Percentiles rank a stretch among this genome's conserved stretches.
phyloP scores from a whole-genome alignment of 1,139 yeast species.

The Suhomyces maxii region DNA sequence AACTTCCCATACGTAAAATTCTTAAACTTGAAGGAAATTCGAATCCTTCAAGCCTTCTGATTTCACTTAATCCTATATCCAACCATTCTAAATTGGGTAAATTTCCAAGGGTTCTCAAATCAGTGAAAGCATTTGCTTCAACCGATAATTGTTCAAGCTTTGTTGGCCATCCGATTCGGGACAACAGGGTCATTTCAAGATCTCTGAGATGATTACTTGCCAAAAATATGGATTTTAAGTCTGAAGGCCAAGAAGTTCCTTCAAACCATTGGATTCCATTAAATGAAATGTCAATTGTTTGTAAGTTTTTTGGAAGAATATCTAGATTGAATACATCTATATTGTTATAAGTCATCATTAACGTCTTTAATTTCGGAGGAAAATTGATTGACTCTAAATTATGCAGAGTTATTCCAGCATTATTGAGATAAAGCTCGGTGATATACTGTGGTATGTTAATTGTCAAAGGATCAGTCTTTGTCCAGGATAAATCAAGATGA shows the following conservation, averaged over 20 bases:
- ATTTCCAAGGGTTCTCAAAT: conserved; percentile 16
- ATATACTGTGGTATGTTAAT: conserved; percentile 23
- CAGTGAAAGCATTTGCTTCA: conserved; percentile 25
- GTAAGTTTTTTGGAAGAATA: conserved; percentile 27
- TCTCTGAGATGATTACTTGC: conserved; percentile 25
- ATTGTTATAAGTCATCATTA: conserved; percentile 38
- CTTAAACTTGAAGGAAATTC: conserved; percentile 16
- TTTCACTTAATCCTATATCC: conserved; percentile 3
- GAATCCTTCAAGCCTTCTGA: neutral
- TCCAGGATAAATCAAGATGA: conserved; percentile 42
- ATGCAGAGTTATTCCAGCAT: conserved; percentile 23
- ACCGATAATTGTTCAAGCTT: conserved; percentile 24
- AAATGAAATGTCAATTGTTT: conserved; percentile 31
- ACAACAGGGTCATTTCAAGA: conserved; percentile 17
- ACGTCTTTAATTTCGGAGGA: conserved; percentile 26
- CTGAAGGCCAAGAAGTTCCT: conserved; percentile 29
- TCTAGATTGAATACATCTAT: conserved; percentile 23
- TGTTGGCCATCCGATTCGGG: conserved; percentile 27
- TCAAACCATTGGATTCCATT: conserved; percentile 18
- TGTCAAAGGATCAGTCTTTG: conserved; percentile 15
- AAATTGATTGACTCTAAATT: conserved; percentile 16
- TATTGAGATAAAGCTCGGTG: conserved; percentile 33
- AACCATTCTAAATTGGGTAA: conserved; percentile 22
- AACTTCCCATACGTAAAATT: conserved; percentile 17
- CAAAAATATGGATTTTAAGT: conserved; percentile 27